Conservation (phyloP, 441 rosid genomes). For the Erodium texanum region DNA sequence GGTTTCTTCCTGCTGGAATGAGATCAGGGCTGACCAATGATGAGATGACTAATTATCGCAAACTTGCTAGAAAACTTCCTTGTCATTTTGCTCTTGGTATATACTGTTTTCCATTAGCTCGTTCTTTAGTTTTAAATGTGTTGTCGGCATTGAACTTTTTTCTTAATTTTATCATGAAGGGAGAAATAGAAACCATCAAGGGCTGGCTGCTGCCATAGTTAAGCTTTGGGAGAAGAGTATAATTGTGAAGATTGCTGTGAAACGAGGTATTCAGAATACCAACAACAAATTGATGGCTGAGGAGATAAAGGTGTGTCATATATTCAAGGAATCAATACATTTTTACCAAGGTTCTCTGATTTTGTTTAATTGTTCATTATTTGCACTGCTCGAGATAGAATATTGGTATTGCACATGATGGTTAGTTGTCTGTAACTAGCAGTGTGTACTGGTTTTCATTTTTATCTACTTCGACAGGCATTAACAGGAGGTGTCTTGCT, state of each 20-base stretch:
- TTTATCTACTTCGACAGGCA: constrained; percentile 32
- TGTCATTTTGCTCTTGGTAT: constrained; percentile 98
- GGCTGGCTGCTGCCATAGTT: constrained; percentile 77
- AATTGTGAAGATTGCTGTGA: constrained; percentile 82
- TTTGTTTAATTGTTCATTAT: constrained; percentile 5
- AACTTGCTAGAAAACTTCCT: constrained; percentile 79
- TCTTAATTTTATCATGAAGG: constrained; percentile 39
- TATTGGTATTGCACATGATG: not conserved
- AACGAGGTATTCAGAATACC: constrained; percentile 94
- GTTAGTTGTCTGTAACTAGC: not conserved
- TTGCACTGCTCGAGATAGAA: constrained; percentile 4
- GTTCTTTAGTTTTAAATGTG: constrained; percentile 15
- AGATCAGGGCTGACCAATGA: constrained; percentile 82
- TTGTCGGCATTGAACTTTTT: constrained; percentile 15
- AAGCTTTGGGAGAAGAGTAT: constrained; percentile 91
- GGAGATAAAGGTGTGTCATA: constrained; percentile 63
- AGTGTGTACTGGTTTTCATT: constrained; percentile 3
- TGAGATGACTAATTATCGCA: constrained; percentile 88
- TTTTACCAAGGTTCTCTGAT: constrained; percentile 2
- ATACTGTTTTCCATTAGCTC: constrained; percentile 21
- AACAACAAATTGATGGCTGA: constrained; percentile 97
- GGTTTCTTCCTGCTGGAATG: constrained; percentile 96
- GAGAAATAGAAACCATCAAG: constrained; percentile 95
- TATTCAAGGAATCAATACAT: not conserved
- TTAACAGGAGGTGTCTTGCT: constrained; percentile 88